These are phyloP conservation scores for Grosmannia huntii DNA, from an alignment of 2,329 filamentous ascomycete species.

Conservation along the genomic window DNA sequence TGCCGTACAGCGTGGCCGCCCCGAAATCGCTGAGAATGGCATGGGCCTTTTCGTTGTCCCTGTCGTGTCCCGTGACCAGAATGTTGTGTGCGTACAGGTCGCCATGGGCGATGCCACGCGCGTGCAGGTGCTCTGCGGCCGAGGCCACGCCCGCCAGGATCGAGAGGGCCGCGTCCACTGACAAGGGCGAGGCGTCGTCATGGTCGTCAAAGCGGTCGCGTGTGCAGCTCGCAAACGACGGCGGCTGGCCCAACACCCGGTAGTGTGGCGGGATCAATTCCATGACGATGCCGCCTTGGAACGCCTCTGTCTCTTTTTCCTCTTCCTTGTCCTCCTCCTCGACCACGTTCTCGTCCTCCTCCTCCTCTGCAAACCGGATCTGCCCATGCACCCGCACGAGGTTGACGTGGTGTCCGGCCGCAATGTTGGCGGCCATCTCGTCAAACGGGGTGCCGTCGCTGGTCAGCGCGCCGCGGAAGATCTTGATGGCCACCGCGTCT, in stretches of 20 bases:
- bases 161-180: constrained; percentile 15
- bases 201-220: constrained; percentile 25
- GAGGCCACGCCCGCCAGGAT: constrained; percentile 29
- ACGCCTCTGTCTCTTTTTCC: constrained; percentile 12
- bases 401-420: constrained; percentile 31
- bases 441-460: constrained; percentile 34
- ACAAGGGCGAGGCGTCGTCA: constrained; percentile 15
- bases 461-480: constrained; percentile 33
- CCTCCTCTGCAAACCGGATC: constrained; percentile 16
- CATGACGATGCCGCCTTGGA: constrained; percentile 29
- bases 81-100: constrained; percentile 36
- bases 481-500: constrained; percentile 29
- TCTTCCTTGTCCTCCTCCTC: constrained; percentile 13
- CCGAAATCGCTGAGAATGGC: constrained; percentile 35
- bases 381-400: constrained; percentile 32
- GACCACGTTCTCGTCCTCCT: constrained; percentile 7
- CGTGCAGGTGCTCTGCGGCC: constrained; percentile 30
- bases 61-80: constrained; percentile 16
- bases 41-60: constrained; percentile 14
- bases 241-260: constrained; percentile 28
- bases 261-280: constrained; percentile 32
- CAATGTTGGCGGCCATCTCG: constrained; percentile 33
- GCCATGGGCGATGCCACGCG: constrained; percentile 29
- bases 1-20: constrained; percentile 30
- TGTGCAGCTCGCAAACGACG: constrained; percentile 31